Evolutionary conservation across 2,329 filamentous ascomycete genomes (phyloP), one percentile per base, ranked within the genome.

Genomic region (Arthrobotrys iridis): DNA sequence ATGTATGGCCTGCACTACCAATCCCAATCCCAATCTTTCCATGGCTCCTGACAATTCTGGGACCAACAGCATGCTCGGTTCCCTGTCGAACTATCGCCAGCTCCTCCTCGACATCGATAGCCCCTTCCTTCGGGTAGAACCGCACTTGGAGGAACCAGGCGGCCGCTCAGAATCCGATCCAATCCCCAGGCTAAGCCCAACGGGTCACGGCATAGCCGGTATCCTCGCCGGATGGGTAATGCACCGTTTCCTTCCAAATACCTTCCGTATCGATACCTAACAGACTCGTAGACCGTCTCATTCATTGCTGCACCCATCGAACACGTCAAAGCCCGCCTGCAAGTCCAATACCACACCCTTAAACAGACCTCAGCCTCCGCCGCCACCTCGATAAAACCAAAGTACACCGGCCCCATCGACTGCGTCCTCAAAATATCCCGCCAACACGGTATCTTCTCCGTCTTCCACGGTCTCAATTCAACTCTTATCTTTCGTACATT

Each of bases 261-360:
- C 40, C 20, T 18, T 40, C 24, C 24, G 2, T 18, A n/a, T 43
- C 11, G 5, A 4, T 6, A 43, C n/a, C 40, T 43, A 43, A n/a
- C 40, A 43, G 40, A 43, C 15, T 6, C 33, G 2, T 40, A 75
- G 72, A 98, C 95, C 0, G 95, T 99, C 18, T 93, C 89, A 80
- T 93, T 98, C 83, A 89, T 98, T 79, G 95, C 94, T 1, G 93
- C 93, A 1, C 95, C 94, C 0, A 91, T 98, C 11, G 94, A 99
- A 83, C 95, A 99, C 82, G 85, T 98, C 82, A 98, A 98, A 84
- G 93, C 93, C 7, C 89, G 94, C 0, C 85, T 99, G 77, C 95
- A 99, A 84, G 91, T 97, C 62, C 95, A 99, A 83, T 99, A 99
- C 82, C 79, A 80, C 48, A 77, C 77, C n/a, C 63, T 75, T 15